phyloP scores from a whole-genome alignment of 1,284 basidiomycete species.

The Ustilago nuda region DNA sequence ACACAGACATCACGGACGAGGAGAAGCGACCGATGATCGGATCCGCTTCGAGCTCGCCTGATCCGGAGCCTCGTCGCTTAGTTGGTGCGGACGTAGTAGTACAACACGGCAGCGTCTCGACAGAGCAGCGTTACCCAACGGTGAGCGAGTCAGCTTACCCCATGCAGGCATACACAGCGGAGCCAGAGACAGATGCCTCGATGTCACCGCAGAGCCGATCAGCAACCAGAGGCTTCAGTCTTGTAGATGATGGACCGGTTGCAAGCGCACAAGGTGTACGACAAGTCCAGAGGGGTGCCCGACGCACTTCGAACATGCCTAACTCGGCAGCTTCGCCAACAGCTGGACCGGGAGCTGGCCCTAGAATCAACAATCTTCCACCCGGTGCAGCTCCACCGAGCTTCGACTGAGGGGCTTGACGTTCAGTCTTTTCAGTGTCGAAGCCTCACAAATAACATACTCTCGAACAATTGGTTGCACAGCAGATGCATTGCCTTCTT shows the following conservation, averaged over 20 bases:
- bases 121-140: conserved; percentile 59
- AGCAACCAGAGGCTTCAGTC: conserved; percentile 55
- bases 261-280: conserved; percentile 55
- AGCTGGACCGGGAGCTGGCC: conserved; percentile 6
- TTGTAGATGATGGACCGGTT: conserved; percentile 68
- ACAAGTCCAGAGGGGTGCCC: conserved; percentile 63
- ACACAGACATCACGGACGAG: conserved; percentile 45
- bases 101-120: conserved; percentile 57
- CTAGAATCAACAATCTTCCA: conserved; percentile 25
- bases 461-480: conserved; percentile 24
- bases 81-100: conserved; percentile 33
- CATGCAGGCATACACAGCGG: conserved; percentile 56
- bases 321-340: conserved; percentile 29
- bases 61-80: conserved; percentile 34
- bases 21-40: conserved; percentile 62
- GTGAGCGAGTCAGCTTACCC: conserved; percentile 53
- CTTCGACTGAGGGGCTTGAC: conserved; percentile 19
- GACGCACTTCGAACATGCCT: conserved; percentile 53
- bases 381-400: conserved; percentile 44
- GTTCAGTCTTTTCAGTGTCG: conserved; percentile 14
- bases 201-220: conserved; percentile 36
- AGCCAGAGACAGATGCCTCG: conserved; percentile 50
- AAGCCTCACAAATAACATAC: background rate
- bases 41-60: conserved; percentile 54
- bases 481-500: conserved; percentile 8